phyloP scores from a whole-genome alignment of 257 asterid species.

The Datura wrightii region DNA sequence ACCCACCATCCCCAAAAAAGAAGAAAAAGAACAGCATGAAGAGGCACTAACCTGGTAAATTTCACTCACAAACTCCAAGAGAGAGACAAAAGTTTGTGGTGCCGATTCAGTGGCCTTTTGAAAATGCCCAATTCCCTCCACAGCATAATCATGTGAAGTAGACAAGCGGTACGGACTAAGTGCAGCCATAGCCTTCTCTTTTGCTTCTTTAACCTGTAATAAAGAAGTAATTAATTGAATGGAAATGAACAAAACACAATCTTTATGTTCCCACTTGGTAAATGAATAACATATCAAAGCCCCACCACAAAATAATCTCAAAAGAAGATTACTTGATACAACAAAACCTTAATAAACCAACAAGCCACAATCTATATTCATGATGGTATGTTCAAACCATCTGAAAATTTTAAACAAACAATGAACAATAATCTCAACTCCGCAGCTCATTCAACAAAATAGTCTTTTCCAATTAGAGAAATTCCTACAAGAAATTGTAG shows the following conservation, averaged over 20 bases:
- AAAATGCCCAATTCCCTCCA: constrained; percentile 58
- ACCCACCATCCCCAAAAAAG: constrained; percentile 24
- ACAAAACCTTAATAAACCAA: neutral
- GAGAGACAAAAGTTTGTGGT: constrained; percentile 76
- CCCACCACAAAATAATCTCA: neutral
- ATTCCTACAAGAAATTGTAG: neutral
- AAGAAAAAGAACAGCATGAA: constrained; percentile 30
- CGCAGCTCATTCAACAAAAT: neutral
- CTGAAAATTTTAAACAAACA: neutral
- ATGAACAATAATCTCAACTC: neutral
- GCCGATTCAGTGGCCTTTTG: constrained; percentile 59
- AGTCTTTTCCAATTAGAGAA: neutral
- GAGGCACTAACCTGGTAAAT: constrained; percentile 75
- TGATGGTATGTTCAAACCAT: neutral
- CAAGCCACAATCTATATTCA: neutral
- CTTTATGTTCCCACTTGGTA: neutral
- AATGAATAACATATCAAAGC: neutral
- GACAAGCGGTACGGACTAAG: constrained; percentile 71
- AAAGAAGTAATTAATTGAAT: constrained; percentile 32
- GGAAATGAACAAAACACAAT: constrained; percentile 14
- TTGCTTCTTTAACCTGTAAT: constrained; percentile 84
- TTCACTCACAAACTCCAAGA: constrained; percentile 93
- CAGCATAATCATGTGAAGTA: constrained; percentile 57
- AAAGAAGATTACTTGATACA: constrained; percentile 13
- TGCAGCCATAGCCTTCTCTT: constrained; percentile 84